Base-by-base conservation (phyloP, 2,329 filamentous ascomycete species). In the Paecilomyces variotii region DNA sequence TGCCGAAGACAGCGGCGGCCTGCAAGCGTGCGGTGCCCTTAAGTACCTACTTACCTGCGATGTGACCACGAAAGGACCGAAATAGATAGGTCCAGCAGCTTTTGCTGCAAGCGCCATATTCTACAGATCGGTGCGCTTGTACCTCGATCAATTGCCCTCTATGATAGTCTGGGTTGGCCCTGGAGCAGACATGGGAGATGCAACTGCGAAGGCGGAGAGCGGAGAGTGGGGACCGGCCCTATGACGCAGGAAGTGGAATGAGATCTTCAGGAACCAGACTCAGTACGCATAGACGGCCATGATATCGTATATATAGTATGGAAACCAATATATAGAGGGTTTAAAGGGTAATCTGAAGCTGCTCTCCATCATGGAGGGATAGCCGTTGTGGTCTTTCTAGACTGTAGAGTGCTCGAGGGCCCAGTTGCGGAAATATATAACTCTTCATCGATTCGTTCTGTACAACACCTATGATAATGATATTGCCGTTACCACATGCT, bases 61-160 rank as follows among this genome's bases (percentile, higher is more conserved):
- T 11, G 89, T 89, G 57, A 95, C 88, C 59, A 89, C 79, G 69
- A 89, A 92, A 7, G 86, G 82, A 12, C 90, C 90, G 69, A 95
- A 94, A 68, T 85, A 80, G 65, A 93, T 77, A 14, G 72, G 70
- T 45, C 68, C 73, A 62, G 50, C 59, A 26, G 50, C 50, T 14
- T 65, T 68, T 71, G 39, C 39, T 45, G 39, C 39, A 24, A 45
- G 39, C n/a, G 39, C n/a, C 39, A 45, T 45, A 24, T n/a, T 45
- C 39, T 45, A n/a, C 39, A 19, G n/a, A 45, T 24, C 6, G 5
- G 39, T 9, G 14, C 39, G 5, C 39, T 19, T 19, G 35, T 45
- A 6, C n/a, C 14, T 7, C 39, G 19, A 45, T 45, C 14, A 19
- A 14, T 45, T n/a, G 6, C 39, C n/a, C 7, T 45, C 39, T n/a